Evolutionary conservation across 495 filamentous ascomycete genomes (phyloP).

Genomic region (Venustampulla echinocandica): DNA sequence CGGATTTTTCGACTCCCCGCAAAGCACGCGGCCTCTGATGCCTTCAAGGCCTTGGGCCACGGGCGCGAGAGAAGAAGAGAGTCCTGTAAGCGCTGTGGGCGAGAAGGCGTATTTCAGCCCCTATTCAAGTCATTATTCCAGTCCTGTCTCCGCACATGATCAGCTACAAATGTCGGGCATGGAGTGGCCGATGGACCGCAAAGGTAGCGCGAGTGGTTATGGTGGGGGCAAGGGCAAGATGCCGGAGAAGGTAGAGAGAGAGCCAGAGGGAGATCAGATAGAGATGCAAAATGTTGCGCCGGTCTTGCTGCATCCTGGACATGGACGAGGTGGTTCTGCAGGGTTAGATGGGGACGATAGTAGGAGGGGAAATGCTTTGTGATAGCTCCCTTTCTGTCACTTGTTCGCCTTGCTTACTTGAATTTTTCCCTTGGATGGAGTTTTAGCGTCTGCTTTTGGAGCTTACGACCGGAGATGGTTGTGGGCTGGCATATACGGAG

Average conservation of each 20-base stretch:
- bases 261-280: slow-evolving; percentile 6
- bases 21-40: slow-evolving; percentile 16
- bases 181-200: slow-evolving; percentile 12
- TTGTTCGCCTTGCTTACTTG: background rate
- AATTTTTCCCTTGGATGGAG: background rate
- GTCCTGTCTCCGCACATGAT: slow-evolving; percentile 15
- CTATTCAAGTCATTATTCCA: slow-evolving; percentile 19
- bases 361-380: slow-evolving; percentile 7
- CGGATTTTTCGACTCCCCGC: slow-evolving; percentile 20
- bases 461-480: no score
- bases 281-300: slow-evolving; percentile 19
- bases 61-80: slow-evolving; percentile 1
- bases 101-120: slow-evolving; percentile 22
- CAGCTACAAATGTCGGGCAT: background rate
- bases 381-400: background rate
- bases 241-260: slow-evolving; percentile 4
- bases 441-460: slow-evolving; percentile 11
- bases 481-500: no score
- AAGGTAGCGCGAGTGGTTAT: background rate
- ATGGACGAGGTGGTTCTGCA: slow-evolving; percentile 6
- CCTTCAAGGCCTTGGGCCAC: background rate
- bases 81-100: slow-evolving; percentile 7
- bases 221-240: background rate
- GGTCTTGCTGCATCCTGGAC: slow-evolving; percentile 14
- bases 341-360: slow-evolving; percentile 6